Percentiles rank a stretch among this genome's conserved stretches.
phyloP scores from a whole-genome alignment of 305 asterid species.

The Fraxinus floribunda region DNA sequence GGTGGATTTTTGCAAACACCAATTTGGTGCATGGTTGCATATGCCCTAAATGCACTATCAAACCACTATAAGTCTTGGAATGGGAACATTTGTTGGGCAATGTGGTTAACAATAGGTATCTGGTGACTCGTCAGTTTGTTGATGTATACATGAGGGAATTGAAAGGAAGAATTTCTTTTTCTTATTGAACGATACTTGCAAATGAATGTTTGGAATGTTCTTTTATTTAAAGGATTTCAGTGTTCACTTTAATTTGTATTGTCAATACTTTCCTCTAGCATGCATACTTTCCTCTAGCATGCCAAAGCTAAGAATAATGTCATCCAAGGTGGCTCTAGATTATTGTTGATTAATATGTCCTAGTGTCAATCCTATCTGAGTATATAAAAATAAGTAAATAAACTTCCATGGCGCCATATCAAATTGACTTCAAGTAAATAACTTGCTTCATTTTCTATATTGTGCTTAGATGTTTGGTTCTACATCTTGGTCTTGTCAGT shows the following conservation, averaged over 20 bases:
- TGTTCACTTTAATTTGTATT: background rate
- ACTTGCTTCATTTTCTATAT: background rate
- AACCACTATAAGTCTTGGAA: background rate
- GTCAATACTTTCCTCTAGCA: no score
- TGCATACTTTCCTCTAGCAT: background rate
- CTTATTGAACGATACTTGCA: background rate
- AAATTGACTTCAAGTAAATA: background rate
- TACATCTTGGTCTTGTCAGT: background rate
- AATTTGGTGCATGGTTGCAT: background rate
- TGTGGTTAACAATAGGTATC: background rate
- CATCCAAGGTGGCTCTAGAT: background rate
- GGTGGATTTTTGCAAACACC: background rate
- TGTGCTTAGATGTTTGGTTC: background rate
- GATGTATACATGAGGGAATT: background rate
- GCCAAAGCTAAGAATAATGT: background rate
- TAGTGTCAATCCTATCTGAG: background rate
- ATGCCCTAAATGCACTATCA: background rate
- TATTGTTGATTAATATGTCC: background rate
- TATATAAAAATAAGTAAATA: background rate
- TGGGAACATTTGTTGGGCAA: background rate
- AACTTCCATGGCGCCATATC: background rate
- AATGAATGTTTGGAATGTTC: background rate
- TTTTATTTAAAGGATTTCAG: background rate
- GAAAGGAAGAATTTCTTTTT: constrained; percentile 1
- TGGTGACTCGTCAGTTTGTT: background rate